These are phyloP conservation scores for Silybum marianum DNA, from an alignment of 129 eudicot genomes.

Conservation along the genomic window DNA sequence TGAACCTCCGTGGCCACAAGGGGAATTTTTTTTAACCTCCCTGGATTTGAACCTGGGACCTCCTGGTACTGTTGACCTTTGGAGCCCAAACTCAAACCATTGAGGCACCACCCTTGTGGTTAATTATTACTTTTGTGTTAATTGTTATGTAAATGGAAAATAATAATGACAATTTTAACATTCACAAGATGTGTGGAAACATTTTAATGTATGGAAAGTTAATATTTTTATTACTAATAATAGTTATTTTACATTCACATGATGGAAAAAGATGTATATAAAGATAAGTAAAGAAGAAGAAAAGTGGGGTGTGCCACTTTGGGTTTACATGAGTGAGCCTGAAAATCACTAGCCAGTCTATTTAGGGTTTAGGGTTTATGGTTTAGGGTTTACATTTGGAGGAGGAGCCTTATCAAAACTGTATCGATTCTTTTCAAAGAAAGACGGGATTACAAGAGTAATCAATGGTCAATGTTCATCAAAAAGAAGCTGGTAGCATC, in stretches of 20 bases:
- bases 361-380: too few species aligned
- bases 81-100: too few species aligned
- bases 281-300: neutral
- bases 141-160: neutral
- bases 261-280: slow-evolving; percentile 10
- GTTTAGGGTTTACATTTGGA: neutral
- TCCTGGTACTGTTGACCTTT: too few species aligned
- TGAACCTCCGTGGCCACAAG: too few species aligned
- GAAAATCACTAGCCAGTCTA: neutral
- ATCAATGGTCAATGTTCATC: neutral
- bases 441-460: neutral
- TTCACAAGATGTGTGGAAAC: neutral
- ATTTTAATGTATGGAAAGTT: neutral
- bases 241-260: neutral
- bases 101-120: too few species aligned
- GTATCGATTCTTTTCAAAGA: neutral
- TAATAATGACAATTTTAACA: neutral
- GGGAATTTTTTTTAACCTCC: too few species aligned
- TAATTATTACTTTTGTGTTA: neutral
- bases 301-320: neutral
- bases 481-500: neutral
- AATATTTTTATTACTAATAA: neutral
- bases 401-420: neutral
- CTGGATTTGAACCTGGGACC: too few species aligned
- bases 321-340: neutral